A percentile compares a stretch with the other conserved stretches of the same genome.
Evolutionary conservation across 2,329 filamentous ascomycete genomes (phyloP).

Genomic region (Colletotrichum musae): DNA sequence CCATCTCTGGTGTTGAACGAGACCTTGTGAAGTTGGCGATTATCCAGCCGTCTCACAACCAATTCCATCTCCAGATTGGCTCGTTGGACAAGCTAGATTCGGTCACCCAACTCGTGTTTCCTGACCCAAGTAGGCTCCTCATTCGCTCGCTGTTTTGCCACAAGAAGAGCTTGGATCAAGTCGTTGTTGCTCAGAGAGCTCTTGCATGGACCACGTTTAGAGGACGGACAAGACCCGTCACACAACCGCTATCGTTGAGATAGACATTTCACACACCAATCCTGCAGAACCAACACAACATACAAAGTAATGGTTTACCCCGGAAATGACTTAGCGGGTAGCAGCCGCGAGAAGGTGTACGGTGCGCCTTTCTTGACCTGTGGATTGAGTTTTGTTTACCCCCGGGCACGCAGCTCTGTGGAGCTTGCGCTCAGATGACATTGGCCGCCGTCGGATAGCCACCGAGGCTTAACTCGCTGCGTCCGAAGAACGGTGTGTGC

Average conservation of each 20-base stretch:
- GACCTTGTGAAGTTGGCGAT: too few species aligned
- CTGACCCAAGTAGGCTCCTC: too few species aligned
- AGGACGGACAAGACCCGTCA: too few species aligned
- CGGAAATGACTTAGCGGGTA: not conserved
- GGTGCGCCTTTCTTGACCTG: not conserved
- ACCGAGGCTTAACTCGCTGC: constrained; percentile 31
- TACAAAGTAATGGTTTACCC: not conserved
- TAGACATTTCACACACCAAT: constrained; percentile 5
- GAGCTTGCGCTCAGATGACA: constrained; percentile 33
- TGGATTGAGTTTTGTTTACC: constrained; percentile 24
- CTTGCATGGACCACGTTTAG: too few species aligned
- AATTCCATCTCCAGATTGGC: too few species aligned
- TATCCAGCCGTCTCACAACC: too few species aligned
- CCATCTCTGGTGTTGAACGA: too few species aligned
- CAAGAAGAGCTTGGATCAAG: too few species aligned
- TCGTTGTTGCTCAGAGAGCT: too few species aligned
- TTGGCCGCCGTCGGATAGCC: constrained; percentile 28
- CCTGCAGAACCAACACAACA: not conserved
- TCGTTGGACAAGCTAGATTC: too few species aligned
- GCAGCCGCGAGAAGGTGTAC: constrained; percentile 11
- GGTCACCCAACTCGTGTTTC: too few species aligned
- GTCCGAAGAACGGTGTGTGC: constrained; percentile 21
- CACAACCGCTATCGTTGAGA: not conserved
- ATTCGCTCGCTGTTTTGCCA: too few species aligned
- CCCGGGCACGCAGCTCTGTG: constrained; percentile 30